Evolutionary conservation across 345 rosid species (phyloP).

Genomic region (Sonneratia caseolaris): DNA sequence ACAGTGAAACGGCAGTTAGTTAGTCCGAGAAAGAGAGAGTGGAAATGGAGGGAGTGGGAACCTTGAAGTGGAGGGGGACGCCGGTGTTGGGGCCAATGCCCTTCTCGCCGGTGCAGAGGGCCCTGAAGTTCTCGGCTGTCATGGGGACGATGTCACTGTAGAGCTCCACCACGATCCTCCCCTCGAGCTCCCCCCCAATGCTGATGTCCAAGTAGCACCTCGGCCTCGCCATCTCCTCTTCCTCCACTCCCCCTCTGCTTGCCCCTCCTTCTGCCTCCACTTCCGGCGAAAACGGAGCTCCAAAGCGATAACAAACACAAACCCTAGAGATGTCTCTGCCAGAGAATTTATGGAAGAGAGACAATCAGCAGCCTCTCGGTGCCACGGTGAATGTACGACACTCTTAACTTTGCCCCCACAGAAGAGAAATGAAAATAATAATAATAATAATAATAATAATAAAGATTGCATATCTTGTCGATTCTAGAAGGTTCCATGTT

Average conservation of each 20-base stretch:
- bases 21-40: neutral
- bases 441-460: too few relatives aligned
- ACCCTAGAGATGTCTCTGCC: neutral
- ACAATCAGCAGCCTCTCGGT: neutral
- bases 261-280: neutral
- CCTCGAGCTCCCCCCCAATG: constrained; percentile 87
- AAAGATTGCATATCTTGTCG: too few relatives aligned
- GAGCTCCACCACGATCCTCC: constrained; percentile 79
- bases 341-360: neutral
- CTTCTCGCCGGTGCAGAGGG: constrained; percentile 86
- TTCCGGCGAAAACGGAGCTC: neutral
- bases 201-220: constrained; percentile 78
- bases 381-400: neutral
- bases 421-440: neutral
- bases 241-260: neutral
- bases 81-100: constrained; percentile 76
- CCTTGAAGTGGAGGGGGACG: constrained; percentile 87
- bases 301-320: neutral
- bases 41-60: neutral
- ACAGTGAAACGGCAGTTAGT: neutral
- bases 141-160: constrained; percentile 73
- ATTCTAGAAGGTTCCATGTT: too few relatives aligned
- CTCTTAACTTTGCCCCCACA: neutral
- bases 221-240: constrained; percentile 39
- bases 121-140: constrained; percentile 90